Evolutionary conservation across 2,329 filamentous ascomycete species (phyloP), one percentile per base, ranked within the genome.

Genomic region (Corynespora cassiicola): DNA sequence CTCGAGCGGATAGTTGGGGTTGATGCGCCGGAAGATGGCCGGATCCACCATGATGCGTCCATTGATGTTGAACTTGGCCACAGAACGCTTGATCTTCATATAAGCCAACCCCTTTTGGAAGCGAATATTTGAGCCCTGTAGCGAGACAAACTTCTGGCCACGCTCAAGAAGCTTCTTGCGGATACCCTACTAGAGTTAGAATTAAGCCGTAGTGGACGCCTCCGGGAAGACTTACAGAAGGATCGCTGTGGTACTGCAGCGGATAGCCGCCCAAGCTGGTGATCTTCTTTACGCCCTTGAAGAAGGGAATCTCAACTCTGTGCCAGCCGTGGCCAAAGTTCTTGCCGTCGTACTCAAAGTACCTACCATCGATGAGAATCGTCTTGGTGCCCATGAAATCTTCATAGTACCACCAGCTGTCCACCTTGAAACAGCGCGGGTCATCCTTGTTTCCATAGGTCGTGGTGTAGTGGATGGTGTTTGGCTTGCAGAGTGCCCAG

Each of bases 41-140:
- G 89, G 83, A 59, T 96, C 91, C 16, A 96, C 77, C 90, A 96
- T 96, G 47, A 95, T 79, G 19, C 91, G 84, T 12, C 90, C 87
- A 47, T 90, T 89, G 65, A 95, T 86, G 59, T 90, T 90, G 67
- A 95, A 85, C 65, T 90, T 92, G 61, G 87, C 73, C 10, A 88
- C 74, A 42, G 77, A 74, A 56, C 85, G 85, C 73, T 89, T 89
- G 66, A 87, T 85, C 74, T 92, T 95, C 73, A 84, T 82, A 68
- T 90, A 95, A 0, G 87, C 90, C 71, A 95, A 83, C 3, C 90
- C 90, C 37, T 91, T 85, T 65, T 91, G 88, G 57, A 82, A 84
- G 52, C 84, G 86, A 72, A 94, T 95, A 54, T 92, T 85, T 68
- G 90, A 87, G 15, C 90, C 90, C 47, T 85, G 80, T n/a, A 96